Percentiles rank a stretch among this genome's conserved stretches.
phyloP scores from a whole-genome alignment of 75 land plant species.

The Chamaecyparis obtusa region DNA sequence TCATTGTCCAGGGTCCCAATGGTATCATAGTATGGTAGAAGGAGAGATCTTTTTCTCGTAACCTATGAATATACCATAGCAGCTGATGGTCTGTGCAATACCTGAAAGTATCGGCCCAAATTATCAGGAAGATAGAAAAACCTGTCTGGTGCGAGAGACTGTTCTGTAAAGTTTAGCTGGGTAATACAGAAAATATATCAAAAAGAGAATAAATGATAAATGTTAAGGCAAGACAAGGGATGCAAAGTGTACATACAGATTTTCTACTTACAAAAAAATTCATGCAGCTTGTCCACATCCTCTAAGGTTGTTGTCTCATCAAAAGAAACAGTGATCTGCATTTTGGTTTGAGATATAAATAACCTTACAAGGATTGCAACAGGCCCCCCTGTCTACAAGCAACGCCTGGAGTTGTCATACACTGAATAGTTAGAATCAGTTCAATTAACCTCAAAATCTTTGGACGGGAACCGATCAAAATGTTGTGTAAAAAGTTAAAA shows the following conservation, averaged over 20 bases:
- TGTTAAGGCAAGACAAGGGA: background rate
- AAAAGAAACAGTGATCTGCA: constrained; percentile 82
- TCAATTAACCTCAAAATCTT: background rate
- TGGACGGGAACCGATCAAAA: background rate
- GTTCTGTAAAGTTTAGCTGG: constrained; percentile 84
- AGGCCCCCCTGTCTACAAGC: constrained; percentile 22
- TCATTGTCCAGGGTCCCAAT: constrained; percentile 99
- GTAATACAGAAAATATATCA: background rate
- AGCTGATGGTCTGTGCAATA: constrained; percentile 98
- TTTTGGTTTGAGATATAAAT: background rate
- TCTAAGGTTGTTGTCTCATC: constrained; percentile 98
- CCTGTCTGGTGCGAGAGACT: constrained; percentile 64
- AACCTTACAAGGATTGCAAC: background rate
- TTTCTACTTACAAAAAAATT: constrained; percentile 79
- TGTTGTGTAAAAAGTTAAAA: background rate
- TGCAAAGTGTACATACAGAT: constrained; percentile 44
- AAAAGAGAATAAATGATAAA: background rate
- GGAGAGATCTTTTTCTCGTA: constrained; percentile 90
- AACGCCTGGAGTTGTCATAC: constrained; percentile 68
- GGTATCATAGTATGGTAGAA: constrained; percentile 97
- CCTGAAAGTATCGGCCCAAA: constrained; percentile 31
- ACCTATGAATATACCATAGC: constrained; percentile 76
- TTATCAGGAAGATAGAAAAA: background rate
- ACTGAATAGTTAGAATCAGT: background rate
- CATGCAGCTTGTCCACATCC: constrained; percentile 81